Evolutionary conservation across 1,284 basidiomycete species (phyloP), one percentile per base, ranked within the genome.

Genomic region (Moesziomyces sp.): DNA sequence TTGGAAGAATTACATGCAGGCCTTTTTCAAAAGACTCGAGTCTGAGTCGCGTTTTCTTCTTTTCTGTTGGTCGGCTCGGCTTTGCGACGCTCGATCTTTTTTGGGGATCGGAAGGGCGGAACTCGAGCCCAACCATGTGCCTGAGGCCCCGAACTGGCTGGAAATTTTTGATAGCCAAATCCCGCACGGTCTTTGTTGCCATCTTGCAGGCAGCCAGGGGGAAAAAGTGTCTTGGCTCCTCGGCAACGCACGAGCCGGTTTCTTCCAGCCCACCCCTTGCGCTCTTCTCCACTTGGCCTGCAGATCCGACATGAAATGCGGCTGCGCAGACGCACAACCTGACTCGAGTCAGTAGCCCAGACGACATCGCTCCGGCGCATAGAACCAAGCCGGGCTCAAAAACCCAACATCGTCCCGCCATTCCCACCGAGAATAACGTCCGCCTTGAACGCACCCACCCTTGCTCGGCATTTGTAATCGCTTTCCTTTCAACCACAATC

Each of bases 101-200:
- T 43, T 24, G 50, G 52, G 52, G 46, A 26, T 46, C 42, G 28
- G 46, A 26, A 19, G 18, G 5, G 44, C 16, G 28, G 28, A 47
- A 19, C 43, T 40, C 16, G 38, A 14, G 30, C 13, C 30, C 18
- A 38, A 21, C 30, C 18, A 38, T n/a, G 7, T 10, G 30, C 24
- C 48, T n/a, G 11, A 11, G 14, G 28, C 14, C 23, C 9, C 43
- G 52, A 9, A 13, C 19, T 11, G 5, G 13, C 24, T 46, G 46
- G 26, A 40, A 33, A 30, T 53, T 35, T 53, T 35, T 66, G 65
- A 68, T 68, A 52, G 51, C n/a, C 65, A 68, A 68, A 68, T 24
- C 51, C 65, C 65, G 65, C 44, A 33, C 59, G 65, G 65, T 61
- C 40, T 60, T 56, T 59, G 57, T 19, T 49, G 30, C 30, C 30